phyloP scores from a whole-genome alignment of 129 eudicot species.

The Kitagawia praeruptora region DNA sequence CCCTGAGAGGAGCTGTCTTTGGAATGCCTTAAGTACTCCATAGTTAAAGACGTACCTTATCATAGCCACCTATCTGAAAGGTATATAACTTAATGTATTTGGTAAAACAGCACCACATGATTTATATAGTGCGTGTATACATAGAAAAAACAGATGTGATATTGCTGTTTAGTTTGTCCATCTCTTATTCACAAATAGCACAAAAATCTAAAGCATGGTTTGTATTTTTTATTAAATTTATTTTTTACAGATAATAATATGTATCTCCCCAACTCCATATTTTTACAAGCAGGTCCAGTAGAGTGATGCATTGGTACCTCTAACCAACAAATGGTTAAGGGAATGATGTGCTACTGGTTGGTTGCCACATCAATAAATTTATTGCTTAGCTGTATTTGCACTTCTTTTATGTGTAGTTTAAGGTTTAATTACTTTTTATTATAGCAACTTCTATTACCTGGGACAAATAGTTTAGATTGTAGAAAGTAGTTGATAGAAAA shows the following conservation, averaged over 20 bases:
- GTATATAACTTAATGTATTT: background rate
- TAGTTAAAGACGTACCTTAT: background rate
- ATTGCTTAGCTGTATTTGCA: background rate
- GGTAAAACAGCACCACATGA: background rate
- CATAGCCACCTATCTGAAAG: conserved; percentile 2
- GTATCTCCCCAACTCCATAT: background rate
- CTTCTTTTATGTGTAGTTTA: background rate
- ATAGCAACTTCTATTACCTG: background rate
- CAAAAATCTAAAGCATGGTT: background rate
- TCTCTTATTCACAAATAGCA: background rate
- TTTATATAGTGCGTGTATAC: background rate
- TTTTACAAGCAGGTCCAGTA: background rate
- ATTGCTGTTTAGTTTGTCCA: background rate
- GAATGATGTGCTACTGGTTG: background rate
- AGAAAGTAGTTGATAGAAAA: background rate
- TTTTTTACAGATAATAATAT: background rate
- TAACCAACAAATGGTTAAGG: background rate
- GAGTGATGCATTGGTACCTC: background rate
- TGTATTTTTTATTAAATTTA: background rate
- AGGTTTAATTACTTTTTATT: background rate
- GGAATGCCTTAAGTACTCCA: conserved; percentile 31
- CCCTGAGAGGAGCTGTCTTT: conserved; percentile 56
- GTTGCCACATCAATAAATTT: background rate
- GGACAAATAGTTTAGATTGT: background rate
- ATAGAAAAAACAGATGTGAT: background rate